Base-by-base conservation (phyloP, 2,329 filamentous ascomycete species). In the Teratosphaeria zuluensis region DNA sequence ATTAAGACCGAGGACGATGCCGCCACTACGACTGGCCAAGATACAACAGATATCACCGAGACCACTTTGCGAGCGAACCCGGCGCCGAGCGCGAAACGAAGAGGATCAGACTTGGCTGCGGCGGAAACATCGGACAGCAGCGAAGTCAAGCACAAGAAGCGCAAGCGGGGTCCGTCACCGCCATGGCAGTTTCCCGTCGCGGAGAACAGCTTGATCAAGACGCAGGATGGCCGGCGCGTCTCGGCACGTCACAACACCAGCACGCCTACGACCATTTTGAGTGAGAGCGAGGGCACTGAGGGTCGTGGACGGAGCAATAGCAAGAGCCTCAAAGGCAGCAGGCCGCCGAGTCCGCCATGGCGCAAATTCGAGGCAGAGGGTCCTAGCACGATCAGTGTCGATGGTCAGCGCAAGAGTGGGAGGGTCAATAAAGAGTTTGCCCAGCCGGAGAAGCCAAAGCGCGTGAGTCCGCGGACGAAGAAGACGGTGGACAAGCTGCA, bases 281-380 rank as follows among this genome's bases (percentile, higher is more conserved):
- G 65, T 51, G 65, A 69, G 31, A 60, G 57, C 38, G 68, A 68
- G 33, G 62, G 60, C 16, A 38, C 24, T 7, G 32, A 35, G 5
- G 54, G 19, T 11, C 59, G 65, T 21, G 58, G 48, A 12, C 61
- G 64, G 6, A 68, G 66, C 55, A 57, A 57, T 42, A 66, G 64
- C 55, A 63, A 65, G 24, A 58, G 28, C 11, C 58, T 59, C 4
- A 63, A 67, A 58, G 63, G 74, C 60, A 72, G 77, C 62, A 73
- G 78, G 75, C 76, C 78, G 56, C 80, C 81, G 61, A 97, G 92
- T 63, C 94, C 94, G 64, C 94, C 94, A 24, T 99, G 94, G 94
- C 97, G 94, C 77, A 89, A 85, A 69, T 82, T 89, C 62, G 82
- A 82, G 60, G 90, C 88, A 48, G 89, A 95, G 31, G 94, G 94